A percentile compares a stretch with the other conserved stretches of the same genome.
phyloP scores from a whole-genome alignment of 2,329 filamentous ascomycete genomes.

The Trichoderma afroharzianum region DNA sequence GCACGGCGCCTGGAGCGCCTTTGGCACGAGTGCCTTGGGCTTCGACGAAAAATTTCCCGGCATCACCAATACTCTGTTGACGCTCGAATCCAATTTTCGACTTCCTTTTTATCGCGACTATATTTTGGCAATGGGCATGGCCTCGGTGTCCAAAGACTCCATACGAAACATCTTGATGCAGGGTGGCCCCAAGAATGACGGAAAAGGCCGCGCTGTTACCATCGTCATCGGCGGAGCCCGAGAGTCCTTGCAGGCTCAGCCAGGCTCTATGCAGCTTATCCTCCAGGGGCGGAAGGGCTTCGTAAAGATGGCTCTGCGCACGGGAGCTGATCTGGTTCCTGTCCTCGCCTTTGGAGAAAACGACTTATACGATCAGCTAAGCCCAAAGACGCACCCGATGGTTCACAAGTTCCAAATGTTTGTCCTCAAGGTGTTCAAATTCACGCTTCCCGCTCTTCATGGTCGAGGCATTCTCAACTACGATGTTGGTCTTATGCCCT shows the following conservation, averaged over 20 bases:
- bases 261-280: constrained; percentile 71
- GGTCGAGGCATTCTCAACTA: constrained; percentile 95
- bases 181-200: constrained; percentile 72
- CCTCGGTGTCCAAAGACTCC: constrained; percentile 84
- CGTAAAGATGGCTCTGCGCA: constrained; percentile 85
- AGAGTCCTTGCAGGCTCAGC: constrained; percentile 85
- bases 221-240: constrained; percentile 92
- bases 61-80: constrained; percentile 90
- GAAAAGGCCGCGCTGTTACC: constrained; percentile 92
- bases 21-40: constrained; percentile 83
- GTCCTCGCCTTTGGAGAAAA: constrained; percentile 94
- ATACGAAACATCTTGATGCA: constrained; percentile 84
- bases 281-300: constrained; percentile 86
- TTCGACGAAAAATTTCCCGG: constrained; percentile 87
- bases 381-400: constrained; percentile 69
- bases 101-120: constrained; percentile 94
- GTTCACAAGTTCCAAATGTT: constrained; percentile 80
- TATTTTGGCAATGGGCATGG: constrained; percentile 80
- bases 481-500: constrained; percentile 94
- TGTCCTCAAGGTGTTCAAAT: constrained; percentile 81
- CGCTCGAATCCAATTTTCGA: constrained; percentile 92
- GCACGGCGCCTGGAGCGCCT: constrained; percentile 90
- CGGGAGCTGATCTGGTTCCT: constrained; percentile 90
- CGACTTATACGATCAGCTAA: constrained; percentile 88
- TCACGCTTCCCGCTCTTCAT: constrained; percentile 87